Evolutionary conservation across 2,329 filamentous ascomycete species (phyloP).

Genomic region (Aspergillus sergii): DNA sequence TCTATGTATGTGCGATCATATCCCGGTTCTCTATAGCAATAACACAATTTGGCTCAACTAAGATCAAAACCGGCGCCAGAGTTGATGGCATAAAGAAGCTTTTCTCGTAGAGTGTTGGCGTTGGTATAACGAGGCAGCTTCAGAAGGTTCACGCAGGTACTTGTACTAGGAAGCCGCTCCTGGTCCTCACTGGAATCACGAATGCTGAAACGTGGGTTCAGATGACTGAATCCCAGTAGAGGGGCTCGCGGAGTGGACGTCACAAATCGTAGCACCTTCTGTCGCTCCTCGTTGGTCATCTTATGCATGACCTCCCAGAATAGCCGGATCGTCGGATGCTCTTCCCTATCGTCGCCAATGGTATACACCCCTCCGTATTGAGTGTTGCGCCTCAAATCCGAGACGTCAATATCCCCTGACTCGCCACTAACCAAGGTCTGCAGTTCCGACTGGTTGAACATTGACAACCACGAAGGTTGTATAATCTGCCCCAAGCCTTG

Average conservation of each 20-base stretch:
- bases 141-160: conserved; percentile 92
- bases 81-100: conserved; percentile 86
- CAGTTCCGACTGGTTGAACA: conserved; percentile 97
- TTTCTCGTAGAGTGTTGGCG: conserved; percentile 68
- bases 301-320: conserved; percentile 90
- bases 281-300: conserved; percentile 74
- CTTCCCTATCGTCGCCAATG: conserved; percentile 82
- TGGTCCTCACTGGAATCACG: conserved; percentile 78
- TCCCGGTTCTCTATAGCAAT: not conserved
- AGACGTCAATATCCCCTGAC: conserved; percentile 79
- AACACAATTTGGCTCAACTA: conserved; percentile 27
- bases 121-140: conserved; percentile 84
- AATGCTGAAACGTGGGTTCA: conserved; percentile 87
- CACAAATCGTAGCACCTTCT: conserved; percentile 92
- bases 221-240: conserved; percentile 80
- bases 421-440: conserved; percentile 93
- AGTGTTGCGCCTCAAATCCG: conserved; percentile 82
- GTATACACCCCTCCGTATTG: conserved; percentile 84
- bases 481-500: conserved; percentile 85
- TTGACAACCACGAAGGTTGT: conserved; percentile 87
- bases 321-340: conserved; percentile 81
- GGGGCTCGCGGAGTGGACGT: conserved; percentile 91
- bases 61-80: conserved; percentile 92
- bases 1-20: conserved; percentile 3
- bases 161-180: conserved; percentile 82